Evolutionary conservation across 768 basidiomycete species (phyloP).

Genomic region (Mycena filopes): DNA sequence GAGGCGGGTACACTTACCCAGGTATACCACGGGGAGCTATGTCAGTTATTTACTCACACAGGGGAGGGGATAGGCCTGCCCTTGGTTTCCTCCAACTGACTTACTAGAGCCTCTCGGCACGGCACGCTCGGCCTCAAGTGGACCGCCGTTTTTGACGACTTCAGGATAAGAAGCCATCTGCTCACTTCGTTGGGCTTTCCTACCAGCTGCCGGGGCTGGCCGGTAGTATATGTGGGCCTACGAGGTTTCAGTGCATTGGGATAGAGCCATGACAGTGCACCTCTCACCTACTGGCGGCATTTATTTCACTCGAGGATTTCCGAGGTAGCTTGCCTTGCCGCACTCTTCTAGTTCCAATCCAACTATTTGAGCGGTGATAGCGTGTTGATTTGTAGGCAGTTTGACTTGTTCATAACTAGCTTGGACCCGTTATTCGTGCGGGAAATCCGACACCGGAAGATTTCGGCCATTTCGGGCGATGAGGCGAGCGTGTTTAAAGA

Average conservation of each 20-base stretch:
- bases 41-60: neutral
- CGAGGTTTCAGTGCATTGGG: neutral
- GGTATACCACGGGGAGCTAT: conserved; percentile 20
- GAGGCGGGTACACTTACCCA: conserved; percentile 17
- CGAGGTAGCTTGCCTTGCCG: neutral
- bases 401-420: too few species aligned
- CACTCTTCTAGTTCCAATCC: too few species aligned
- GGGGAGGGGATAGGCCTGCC: neutral
- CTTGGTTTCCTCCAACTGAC: neutral
- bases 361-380: neutral
- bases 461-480: too few species aligned
- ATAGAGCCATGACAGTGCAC: neutral
- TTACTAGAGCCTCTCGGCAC: conserved; percentile 28
- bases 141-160: conserved; percentile 14
- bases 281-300: neutral
- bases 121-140: conserved; percentile 19
- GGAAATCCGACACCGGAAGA: too few species aligned
- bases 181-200: conserved; percentile 20
- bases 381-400: too few species aligned
- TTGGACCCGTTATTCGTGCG: too few species aligned
- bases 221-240: conserved; percentile 23
- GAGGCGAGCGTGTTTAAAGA: too few species aligned
- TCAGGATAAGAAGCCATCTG: neutral
- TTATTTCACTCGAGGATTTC: too few species aligned
- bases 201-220: neutral